phyloP scores from a whole-genome alignment of 768 basidiomycete species.

The Naganishia onofrii region DNA sequence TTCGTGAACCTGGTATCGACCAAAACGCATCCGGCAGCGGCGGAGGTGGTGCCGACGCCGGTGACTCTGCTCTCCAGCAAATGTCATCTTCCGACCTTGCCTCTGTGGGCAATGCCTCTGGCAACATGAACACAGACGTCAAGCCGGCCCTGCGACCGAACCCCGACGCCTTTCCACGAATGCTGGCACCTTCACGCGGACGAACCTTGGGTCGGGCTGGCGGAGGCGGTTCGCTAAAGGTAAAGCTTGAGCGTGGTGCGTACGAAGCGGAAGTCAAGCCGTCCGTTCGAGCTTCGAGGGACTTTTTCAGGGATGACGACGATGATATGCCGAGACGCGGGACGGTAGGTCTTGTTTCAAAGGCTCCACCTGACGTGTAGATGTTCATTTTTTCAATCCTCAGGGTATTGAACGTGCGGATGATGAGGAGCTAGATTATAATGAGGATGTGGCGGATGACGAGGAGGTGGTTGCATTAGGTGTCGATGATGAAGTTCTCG shows the following conservation, averaged over 20 bases:
- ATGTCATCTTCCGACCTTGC: no score
- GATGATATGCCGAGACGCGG: slow-evolving; percentile 8
- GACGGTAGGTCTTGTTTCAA: slow-evolving; percentile 1
- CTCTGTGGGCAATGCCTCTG: background rate
- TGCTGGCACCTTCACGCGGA: slow-evolving; percentile 9
- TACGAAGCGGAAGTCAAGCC: background rate
- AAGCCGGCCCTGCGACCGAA: slow-evolving; percentile 14
- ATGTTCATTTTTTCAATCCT: background rate
- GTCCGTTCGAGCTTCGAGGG: background rate
- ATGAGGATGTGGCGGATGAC: slow-evolving; percentile 25
- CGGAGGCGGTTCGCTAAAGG: slow-evolving; percentile 2
- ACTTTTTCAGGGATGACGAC: slow-evolving; percentile 10
- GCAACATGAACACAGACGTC: background rate
- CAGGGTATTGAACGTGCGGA: slow-evolving; percentile 28
- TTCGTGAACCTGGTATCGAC: background rate
- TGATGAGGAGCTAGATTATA: slow-evolving; percentile 26
- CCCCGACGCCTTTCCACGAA: slow-evolving; percentile 28
- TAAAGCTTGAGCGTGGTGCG: slow-evolving; percentile 17
- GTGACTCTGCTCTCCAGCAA: background rate
- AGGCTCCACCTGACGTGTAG: background rate
- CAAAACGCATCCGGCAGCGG: background rate
- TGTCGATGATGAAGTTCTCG: slow-evolving; percentile 24
- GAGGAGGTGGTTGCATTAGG: slow-evolving; percentile 24
- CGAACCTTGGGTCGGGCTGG: slow-evolving; percentile 5
- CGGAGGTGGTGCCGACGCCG: no score